These are phyloP conservation scores for Dactylis glomerata DNA, from an alignment of 176 grass and related monocot species.

Conservation along the genomic window DNA sequence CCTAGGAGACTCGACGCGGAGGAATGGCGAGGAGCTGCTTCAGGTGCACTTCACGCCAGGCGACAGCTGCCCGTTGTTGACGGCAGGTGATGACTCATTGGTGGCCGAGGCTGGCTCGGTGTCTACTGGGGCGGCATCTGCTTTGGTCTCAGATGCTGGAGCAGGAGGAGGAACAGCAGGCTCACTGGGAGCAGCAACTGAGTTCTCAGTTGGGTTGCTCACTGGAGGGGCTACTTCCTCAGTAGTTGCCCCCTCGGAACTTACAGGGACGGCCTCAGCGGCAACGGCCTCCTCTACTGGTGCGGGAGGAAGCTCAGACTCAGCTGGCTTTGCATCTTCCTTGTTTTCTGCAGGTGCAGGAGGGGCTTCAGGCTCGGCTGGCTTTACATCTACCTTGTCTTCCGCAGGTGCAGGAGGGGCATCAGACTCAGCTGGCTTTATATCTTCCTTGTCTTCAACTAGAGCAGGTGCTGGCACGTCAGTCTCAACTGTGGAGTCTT, in stretches of 20 bases:
- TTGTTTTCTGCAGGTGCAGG: background rate
- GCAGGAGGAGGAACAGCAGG: background rate
- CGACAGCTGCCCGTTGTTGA: conserved; percentile 50
- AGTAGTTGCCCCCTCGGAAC: background rate
- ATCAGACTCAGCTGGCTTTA: conserved; percentile 3
- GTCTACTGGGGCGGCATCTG: conserved; percentile 18
- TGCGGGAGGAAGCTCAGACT: background rate
- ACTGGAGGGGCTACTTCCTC: conserved; percentile 9
- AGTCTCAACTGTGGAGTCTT: background rate
- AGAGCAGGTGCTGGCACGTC: conserved; percentile 13
- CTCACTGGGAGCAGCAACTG: background rate
- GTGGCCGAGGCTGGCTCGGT: background rate
- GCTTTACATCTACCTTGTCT: conserved; percentile 25
- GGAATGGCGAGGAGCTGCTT: background rate
- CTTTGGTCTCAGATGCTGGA: conserved; percentile 29
- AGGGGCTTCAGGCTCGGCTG: background rate
- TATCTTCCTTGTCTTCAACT: conserved; percentile 19
- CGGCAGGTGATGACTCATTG: background rate
- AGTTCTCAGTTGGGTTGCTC: conserved; percentile 36
- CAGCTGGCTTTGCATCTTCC: conserved; percentile 16
- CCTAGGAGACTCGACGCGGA: background rate
- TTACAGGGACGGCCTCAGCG: background rate
- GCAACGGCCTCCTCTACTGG: background rate
- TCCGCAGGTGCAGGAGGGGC: background rate
- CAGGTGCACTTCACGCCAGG: conserved; percentile 48